Conservation (phyloP, 495 filamentous ascomycete genomes). For the Lepidopterella palustris region DNA sequence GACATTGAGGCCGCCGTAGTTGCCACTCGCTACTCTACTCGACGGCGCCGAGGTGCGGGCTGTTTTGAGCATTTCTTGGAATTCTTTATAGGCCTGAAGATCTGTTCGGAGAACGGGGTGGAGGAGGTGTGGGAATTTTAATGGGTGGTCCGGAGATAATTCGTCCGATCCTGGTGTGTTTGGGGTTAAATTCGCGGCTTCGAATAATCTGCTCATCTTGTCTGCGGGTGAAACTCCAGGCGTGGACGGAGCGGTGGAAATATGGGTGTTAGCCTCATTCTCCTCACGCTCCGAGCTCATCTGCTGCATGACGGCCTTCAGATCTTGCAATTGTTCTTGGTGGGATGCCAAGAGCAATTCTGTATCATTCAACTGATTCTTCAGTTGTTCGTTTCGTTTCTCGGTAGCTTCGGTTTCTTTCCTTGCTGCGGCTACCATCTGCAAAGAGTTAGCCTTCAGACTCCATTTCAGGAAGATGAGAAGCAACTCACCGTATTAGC, state of each 20-base stretch:
- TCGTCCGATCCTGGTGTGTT: slow-evolving; percentile 48
- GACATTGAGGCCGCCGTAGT: slow-evolving; percentile 57
- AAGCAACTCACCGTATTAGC: slow-evolving; percentile 63
- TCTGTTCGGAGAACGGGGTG: slow-evolving; percentile 79
- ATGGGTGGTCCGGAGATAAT: slow-evolving; percentile 69
- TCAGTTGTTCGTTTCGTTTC: slow-evolving; percentile 72
- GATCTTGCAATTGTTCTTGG: slow-evolving; percentile 85
- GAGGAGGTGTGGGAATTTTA: slow-evolving; percentile 74
- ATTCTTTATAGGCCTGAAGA: slow-evolving; percentile 73
- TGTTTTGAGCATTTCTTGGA: slow-evolving; percentile 65
- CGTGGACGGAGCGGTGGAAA: slow-evolving; percentile 61
- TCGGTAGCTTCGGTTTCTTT: slow-evolving; percentile 62
- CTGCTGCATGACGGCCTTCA: slow-evolving; percentile 86
- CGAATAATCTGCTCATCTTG: slow-evolving; percentile 41
- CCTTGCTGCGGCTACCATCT: slow-evolving; percentile 84
- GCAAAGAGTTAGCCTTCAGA: slow-evolving; percentile 5
- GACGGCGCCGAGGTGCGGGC: slow-evolving; percentile 41
- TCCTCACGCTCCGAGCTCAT: slow-evolving; percentile 72
- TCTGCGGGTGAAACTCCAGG: slow-evolving; percentile 45
- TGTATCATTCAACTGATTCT: slow-evolving; percentile 70
- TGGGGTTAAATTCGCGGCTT: slow-evolving; percentile 43
- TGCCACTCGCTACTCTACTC: slow-evolving; percentile 62
- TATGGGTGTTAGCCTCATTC: slow-evolving; percentile 48
- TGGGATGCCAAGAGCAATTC: slow-evolving; percentile 82
- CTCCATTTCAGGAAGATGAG: background rate